A percentile compares a stretch with the other conserved stretches of the same genome.
phyloP scores from a whole-genome alignment of 306 rosid genomes.

The cucumber (Cucumis sativus) region Cucumber_9930_V3 NC_026659.2:26266001-26266500 shows the following conservation, averaged over 20 bases:
- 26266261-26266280: conserved; percentile 84
- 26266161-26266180: conserved; percentile 92
- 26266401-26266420: conserved; percentile 29
- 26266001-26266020: conserved; percentile 71
- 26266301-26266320: conserved; percentile 75
- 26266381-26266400: conserved; percentile 22
- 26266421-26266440: conserved; percentile 15
- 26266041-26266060: conserved; percentile 75
- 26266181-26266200: conserved; percentile 86
- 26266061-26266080: conserved; percentile 76
- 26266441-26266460: conserved; percentile 2
- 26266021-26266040: conserved; percentile 76
- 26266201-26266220: conserved; percentile 93
- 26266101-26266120: conserved; percentile 91
- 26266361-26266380: conserved; percentile 20
- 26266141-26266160: conserved; percentile 93
- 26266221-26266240: conserved; percentile 88
- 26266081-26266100: conserved; percentile 98
- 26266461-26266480: not conserved
- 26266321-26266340: conserved; percentile 33
- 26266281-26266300: conserved; percentile 82
- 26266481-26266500: not conserved
- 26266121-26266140: conserved; percentile 89
- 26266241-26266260: conserved; percentile 83
- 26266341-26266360: conserved; percentile 4